A percentile compares a stretch with the other conserved stretches of the same genome.
phyloP scores from a whole-genome alignment of 192 early-diverging fungal genomes.

The Phlyctochytrium bullatum region DNA sequence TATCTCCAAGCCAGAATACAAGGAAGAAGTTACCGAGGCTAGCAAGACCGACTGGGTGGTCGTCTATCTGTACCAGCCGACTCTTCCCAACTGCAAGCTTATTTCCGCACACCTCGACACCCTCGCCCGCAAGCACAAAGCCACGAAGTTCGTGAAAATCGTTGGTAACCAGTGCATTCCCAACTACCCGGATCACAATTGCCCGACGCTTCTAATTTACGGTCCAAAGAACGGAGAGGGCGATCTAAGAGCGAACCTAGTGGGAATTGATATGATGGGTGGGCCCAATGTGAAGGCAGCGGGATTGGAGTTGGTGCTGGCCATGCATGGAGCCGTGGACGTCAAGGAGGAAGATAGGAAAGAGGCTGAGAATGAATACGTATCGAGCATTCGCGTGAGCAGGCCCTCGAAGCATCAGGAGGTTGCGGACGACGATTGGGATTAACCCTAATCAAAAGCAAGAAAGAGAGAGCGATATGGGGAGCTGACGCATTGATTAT shows the following conservation, averaged over 20 bases:
- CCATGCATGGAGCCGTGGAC: conserved; percentile 32
- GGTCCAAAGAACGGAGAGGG: conserved; percentile 69
- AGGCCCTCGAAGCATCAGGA: conserved; percentile 11
- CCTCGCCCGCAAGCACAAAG: conserved; percentile 71
- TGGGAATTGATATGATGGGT: conserved; percentile 75
- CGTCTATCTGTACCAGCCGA: conserved; percentile 67
- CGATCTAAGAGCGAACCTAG: conserved; percentile 80
- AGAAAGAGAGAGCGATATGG: no score
- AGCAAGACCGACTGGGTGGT: conserved; percentile 72
- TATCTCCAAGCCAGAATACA: conserved; percentile 93
- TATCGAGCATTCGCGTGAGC: conserved; percentile 18
- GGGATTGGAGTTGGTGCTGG: conserved; percentile 40
- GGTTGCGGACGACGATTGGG: conserved; percentile 42
- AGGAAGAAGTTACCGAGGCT: conserved; percentile 84
- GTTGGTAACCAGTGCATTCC: conserved; percentile 90
- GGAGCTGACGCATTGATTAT: no score
- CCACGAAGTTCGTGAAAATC: conserved; percentile 94
- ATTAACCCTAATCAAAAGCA: no score
- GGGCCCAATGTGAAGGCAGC: conserved; percentile 75
- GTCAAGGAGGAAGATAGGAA: conserved; percentile 27
- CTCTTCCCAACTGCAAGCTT: conserved; percentile 81
- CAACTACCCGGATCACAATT: conserved; percentile 82
- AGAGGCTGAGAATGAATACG: conserved; percentile 35
- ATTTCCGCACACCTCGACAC: conserved; percentile 72
- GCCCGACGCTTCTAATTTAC: conserved; percentile 87